Conservation (phyloP, 768 basidiomycete species). For the Boletus patriciae region DNA sequence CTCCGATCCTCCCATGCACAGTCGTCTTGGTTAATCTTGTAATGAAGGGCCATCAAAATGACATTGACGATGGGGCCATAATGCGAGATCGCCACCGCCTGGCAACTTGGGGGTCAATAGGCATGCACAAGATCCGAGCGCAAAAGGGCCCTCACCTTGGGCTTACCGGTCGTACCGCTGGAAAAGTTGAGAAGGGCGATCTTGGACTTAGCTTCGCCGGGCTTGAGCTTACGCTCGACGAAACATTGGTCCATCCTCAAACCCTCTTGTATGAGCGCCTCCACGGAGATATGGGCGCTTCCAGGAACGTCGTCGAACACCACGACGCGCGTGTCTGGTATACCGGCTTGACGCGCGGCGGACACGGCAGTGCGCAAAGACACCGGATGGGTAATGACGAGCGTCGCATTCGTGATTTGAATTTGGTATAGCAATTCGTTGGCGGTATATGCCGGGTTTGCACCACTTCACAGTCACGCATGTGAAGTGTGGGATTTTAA, state of each 20-base stretch:
- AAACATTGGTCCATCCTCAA: conserved; percentile 38
- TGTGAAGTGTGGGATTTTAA: neutral
- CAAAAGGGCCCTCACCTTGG: conserved; percentile 18
- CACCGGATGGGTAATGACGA: conserved; percentile 34
- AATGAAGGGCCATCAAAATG: conserved; percentile 57
- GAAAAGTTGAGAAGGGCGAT: conserved; percentile 72
- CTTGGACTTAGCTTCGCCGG: conserved; percentile 60
- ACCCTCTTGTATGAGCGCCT: conserved; percentile 50
- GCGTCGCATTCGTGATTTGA: conserved; percentile 22
- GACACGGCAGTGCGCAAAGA: conserved; percentile 27
- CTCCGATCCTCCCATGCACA: conserved; percentile 40
- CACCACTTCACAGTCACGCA: conserved; percentile 20
- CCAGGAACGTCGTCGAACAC: conserved; percentile 23
- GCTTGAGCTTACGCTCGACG: conserved; percentile 44
- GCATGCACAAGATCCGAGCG: neutral
- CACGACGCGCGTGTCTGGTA: conserved; percentile 32
- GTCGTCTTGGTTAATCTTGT: conserved; percentile 42
- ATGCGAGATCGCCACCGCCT: conserved; percentile 71
- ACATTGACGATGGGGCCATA: conserved; percentile 63
- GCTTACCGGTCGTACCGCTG: conserved; percentile 70
- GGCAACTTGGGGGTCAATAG: neutral
- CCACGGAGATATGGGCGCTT: conserved; percentile 35
- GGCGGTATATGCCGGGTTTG: conserved; percentile 38
- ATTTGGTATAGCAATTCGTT: conserved; percentile 37
- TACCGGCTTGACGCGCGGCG: conserved; percentile 32